phyloP scores from a whole-genome alignment of 108 stramenopile species.

The Phaeodactylum tricornutum region DNA sequence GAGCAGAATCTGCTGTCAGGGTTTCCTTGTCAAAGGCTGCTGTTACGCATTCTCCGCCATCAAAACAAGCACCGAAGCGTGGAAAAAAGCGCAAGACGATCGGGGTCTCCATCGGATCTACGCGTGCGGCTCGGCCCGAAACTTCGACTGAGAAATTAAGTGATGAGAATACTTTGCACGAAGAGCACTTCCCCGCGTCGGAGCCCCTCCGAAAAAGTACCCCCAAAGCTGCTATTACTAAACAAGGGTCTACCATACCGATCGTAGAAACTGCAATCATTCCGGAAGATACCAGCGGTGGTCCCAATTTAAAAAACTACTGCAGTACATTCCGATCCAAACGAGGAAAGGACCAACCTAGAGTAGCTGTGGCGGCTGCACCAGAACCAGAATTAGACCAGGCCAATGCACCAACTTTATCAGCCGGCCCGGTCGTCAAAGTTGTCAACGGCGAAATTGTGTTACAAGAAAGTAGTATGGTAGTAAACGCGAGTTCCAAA shows the following conservation, averaged over 20 bases:
- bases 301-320: neutral
- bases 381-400: too few relatives aligned
- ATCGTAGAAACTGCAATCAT: neutral
- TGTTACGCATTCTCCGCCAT: neutral
- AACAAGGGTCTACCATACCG: too few relatives aligned
- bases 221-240: neutral
- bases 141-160: neutral
- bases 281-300: neutral
- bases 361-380: too few relatives aligned
- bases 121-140: neutral
- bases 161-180: neutral
- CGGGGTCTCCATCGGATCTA: neutral
- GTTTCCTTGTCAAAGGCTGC: neutral
- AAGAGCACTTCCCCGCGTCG: neutral
- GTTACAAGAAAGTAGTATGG: conserved; percentile 44
- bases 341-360: too few relatives aligned
- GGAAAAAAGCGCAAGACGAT: neutral
- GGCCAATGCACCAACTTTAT: conserved; percentile 1
- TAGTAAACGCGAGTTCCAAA: conserved; percentile 25
- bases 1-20: neutral
- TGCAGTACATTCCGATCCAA: neutral
- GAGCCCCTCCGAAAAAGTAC: neutral
- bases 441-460: conserved; percentile 65
- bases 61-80: neutral
- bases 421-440: conserved; percentile 39